Percentiles rank a stretch among this genome's conserved stretches.
phyloP scores from a whole-genome alignment of 2,329 filamentous ascomycete genomes.

The Nothophoma quercina region DNA sequence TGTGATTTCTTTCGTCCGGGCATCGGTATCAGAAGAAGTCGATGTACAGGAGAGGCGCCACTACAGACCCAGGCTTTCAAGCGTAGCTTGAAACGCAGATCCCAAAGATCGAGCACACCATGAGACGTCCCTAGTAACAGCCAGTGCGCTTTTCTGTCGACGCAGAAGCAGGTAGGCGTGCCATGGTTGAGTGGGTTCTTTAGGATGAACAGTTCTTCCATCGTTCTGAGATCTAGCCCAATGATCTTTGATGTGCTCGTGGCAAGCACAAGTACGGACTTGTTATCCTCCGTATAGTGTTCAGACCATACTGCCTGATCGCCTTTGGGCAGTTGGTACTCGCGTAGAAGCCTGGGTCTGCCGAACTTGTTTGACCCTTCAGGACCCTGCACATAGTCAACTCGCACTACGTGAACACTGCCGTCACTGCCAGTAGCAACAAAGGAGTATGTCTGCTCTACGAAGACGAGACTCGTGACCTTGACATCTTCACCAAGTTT shows the following conservation, averaged over 20 bases:
- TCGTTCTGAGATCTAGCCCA: constrained; percentile 85
- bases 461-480: constrained; percentile 84
- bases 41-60: constrained; percentile 79
- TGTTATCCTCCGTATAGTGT: constrained; percentile 83
- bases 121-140: constrained; percentile 90
- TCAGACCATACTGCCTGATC: constrained; percentile 91
- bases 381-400: constrained; percentile 69
- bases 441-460: constrained; percentile 94
- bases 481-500: constrained; percentile 74
- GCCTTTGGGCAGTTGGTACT: constrained; percentile 73
- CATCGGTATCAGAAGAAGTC: constrained; percentile 66
- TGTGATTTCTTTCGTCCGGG: constrained; percentile 71
- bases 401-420: constrained; percentile 80
- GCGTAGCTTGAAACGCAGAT: constrained; percentile 90
- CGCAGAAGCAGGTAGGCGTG: constrained; percentile 87
- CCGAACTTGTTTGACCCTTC: constrained; percentile 72
- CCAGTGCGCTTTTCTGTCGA: constrained; percentile 89
- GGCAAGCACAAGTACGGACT: constrained; percentile 83
- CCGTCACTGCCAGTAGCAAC: constrained; percentile 90
- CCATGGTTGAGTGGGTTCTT: constrained; percentile 92
- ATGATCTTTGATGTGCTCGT: constrained; percentile 86
- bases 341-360: constrained; percentile 75
- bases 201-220: constrained; percentile 80
- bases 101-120: constrained; percentile 93
- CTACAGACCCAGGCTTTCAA: constrained; percentile 89